Percentiles rank a stretch among this genome's conserved stretches.
Conservation (phyloP, 768 basidiomycete species). For the Tulasnella sp. region DNA sequence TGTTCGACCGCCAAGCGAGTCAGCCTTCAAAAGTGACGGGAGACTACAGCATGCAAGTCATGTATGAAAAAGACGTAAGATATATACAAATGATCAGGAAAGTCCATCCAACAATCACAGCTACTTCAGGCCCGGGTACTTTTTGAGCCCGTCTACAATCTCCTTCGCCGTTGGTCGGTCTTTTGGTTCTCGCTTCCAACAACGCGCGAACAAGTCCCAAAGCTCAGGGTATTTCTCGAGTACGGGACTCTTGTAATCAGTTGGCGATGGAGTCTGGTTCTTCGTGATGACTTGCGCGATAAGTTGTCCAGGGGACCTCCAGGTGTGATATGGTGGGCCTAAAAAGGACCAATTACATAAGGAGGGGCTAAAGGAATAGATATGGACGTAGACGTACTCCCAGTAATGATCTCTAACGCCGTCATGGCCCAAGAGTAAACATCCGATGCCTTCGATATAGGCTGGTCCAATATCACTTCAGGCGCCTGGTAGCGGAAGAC, state of each 20-base stretch:
- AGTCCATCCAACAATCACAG: too few species aligned
- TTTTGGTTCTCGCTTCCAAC: not conserved
- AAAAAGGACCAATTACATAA: not conserved
- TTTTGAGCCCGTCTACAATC: not conserved
- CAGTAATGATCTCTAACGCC: slow-evolving; percentile 13
- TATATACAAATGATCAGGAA: too few species aligned
- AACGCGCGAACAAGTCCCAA: not conserved
- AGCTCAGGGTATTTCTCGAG: not conserved
- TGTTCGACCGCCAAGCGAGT: too few species aligned
- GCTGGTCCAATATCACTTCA: not conserved
- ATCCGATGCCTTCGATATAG: slow-evolving; percentile 13
- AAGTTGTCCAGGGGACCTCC: not conserved
- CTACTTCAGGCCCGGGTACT: not conserved
- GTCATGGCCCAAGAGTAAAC: slow-evolving; percentile 27
- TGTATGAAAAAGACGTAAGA: too few species aligned
- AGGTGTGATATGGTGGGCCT: slow-evolving; percentile 1
- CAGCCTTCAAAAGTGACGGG: too few species aligned
- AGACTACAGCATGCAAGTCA: too few species aligned
- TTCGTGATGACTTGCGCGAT: not conserved
- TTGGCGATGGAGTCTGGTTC: not conserved
- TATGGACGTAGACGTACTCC: not conserved
- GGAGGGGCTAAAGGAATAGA: too few species aligned
- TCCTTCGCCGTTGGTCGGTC: slow-evolving; percentile 10
- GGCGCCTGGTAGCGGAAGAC: slow-evolving; percentile 15
- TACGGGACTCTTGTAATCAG: not conserved